Base-by-base conservation (phyloP, 106 monocot species). In the Acorus gramineus region DNA sequence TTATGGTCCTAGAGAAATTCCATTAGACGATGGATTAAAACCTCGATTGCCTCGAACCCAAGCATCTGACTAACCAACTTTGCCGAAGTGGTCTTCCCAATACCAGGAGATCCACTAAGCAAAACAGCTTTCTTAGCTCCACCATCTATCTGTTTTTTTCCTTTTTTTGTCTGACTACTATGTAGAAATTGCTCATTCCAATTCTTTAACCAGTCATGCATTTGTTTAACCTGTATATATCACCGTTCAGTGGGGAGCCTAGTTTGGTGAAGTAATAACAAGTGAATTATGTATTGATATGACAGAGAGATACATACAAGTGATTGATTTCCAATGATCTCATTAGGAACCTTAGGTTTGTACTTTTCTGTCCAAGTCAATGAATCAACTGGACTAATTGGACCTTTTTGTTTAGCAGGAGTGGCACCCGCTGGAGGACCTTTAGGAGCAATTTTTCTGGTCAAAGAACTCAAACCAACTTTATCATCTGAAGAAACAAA, bases 351-450 rank as follows among this genome's bases (percentile, higher is more conserved):
- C 56, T 83, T 92, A 28, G 98, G 98, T 45, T 66, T 71, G 73
- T 92, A 92, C 62, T 92, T 98, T 53, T 92, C 98, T 7, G 92
- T 92, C 98, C 98, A 98, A 60, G 82, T 83, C 70, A 78, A 69
- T n/a, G 76, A 77, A 86, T 65, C 69, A 43, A 14, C 47, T 44
- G 61, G 74, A 71, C 47, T 53, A 75, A 44, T 61, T 59, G 67
- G 53, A 14, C 42, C 53, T 64, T 85, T 92, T 66, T 14, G 59
- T 68, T 96, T 90, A 56, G 11, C 65, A 69, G 65, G 73, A 55
- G 84, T 77, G 50, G 43, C 46, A 6, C 52, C 68, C 47, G 68
- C 56, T 42, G 54, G 73, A 50, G 52, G 55, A 66, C 61, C 69
- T 77, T 75, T 83, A 60, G 76, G 49, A 69, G 76, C 46, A 57